phyloP scores from a whole-genome alignment of 2,329 filamentous ascomycete genomes.

The Ilyonectria destructans region DNA sequence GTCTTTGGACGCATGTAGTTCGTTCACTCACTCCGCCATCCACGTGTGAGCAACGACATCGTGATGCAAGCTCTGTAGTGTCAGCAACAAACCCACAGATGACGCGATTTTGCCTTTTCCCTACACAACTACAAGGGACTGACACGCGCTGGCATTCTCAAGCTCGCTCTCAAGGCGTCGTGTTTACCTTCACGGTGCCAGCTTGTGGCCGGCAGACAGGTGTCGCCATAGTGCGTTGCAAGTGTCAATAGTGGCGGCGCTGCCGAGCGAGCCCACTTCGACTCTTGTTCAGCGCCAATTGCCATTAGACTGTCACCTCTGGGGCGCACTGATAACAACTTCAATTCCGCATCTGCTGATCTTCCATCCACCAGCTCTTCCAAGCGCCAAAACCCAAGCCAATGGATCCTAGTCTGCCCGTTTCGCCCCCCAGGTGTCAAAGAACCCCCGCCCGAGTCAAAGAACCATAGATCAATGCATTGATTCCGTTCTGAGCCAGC shows the following conservation, averaged over 20 bases:
- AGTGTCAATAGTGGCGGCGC: conserved; percentile 15
- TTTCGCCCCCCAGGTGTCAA: conserved; percentile 17
- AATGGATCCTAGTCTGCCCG: conserved; percentile 14
- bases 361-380: conserved; percentile 5
- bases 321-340: conserved; percentile 20
- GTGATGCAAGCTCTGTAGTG: conserved; percentile 31
- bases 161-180: neutral
- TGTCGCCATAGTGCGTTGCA: conserved; percentile 21
- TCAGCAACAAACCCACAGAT: neutral
- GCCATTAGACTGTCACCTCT: conserved; percentile 11
- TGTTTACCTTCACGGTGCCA: conserved; percentile 1
- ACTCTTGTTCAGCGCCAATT: conserved; percentile 8
- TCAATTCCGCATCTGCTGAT: conserved; percentile 14
- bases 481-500: conserved; percentile 12
- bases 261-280: conserved; percentile 6
- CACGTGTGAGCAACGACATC: conserved; percentile 34
- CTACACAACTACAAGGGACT: neutral
- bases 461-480: conserved; percentile 21
- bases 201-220: neutral
- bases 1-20: conserved; percentile 11
- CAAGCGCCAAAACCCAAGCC: conserved; percentile 23
- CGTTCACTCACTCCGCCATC: conserved; percentile 6
- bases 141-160: neutral
- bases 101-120: neutral
- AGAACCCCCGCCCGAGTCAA: conserved; percentile 2